Conservation (phyloP, 1,284 basidiomycete genomes). For the Caloboletus inedulis region DNA sequence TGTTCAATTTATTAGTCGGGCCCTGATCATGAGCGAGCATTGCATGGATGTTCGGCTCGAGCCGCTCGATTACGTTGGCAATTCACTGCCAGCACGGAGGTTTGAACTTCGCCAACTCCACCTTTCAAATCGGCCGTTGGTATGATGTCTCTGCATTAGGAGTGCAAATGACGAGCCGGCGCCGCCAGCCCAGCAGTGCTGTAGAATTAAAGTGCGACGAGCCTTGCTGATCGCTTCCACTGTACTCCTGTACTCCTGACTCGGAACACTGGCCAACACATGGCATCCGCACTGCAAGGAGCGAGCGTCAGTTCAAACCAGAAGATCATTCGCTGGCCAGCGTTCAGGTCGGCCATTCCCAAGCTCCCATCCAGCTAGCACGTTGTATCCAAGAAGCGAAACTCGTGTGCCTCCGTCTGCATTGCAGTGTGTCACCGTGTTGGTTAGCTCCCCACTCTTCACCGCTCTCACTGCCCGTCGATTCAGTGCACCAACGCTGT, state of each 20-base stretch:
- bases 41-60: too few relatives aligned
- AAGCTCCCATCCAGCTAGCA: conserved; percentile 6
- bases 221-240: too few relatives aligned
- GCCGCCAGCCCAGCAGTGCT: not conserved
- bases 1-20: too few relatives aligned
- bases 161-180: not conserved
- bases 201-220: too few relatives aligned
- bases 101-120: too few relatives aligned
- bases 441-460: not conserved
- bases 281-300: not conserved
- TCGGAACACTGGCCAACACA: not conserved
- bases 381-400: conserved; percentile 9
- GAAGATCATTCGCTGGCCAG: not conserved
- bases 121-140: too few relatives aligned
- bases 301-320: not conserved
- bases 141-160: not conserved
- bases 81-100: too few relatives aligned
- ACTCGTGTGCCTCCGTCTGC: conserved; percentile 12
- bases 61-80: too few relatives aligned
- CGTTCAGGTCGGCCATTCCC: not conserved
- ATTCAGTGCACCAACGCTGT: not conserved
- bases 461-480: not conserved
- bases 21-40: too few relatives aligned
- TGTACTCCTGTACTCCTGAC: too few relatives aligned
- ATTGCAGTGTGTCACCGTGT: not conserved